These are phyloP conservation scores for Xylaria sp. DNA, from an alignment of 2,329 filamentous ascomycete genomes.

Conservation along the genomic window DNA sequence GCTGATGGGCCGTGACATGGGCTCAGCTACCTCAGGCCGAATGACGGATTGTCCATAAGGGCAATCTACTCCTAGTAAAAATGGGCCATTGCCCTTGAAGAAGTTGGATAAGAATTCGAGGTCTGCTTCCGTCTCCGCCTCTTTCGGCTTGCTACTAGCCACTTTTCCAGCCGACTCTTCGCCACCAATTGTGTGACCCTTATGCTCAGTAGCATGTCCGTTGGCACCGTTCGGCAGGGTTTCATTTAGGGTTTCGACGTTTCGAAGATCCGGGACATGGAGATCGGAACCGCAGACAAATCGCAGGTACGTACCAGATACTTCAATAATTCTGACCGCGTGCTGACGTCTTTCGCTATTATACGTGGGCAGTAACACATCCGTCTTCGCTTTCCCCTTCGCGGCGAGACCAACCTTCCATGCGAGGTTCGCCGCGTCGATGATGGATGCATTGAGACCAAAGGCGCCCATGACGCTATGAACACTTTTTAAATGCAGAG, in stretches of 20 bases:
- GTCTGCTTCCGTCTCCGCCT: conserved; percentile 23
- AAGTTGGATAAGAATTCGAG: conserved; percentile 43
- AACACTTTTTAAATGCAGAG: conserved; percentile 29
- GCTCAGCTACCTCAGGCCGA: background rate
- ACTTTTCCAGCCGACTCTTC: background rate
- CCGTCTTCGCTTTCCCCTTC: conserved; percentile 39
- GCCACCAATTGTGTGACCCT: background rate
- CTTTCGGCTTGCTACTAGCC: background rate
- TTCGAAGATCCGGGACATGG: conserved; percentile 23
- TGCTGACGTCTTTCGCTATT: conserved; percentile 46
- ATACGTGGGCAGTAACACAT: conserved; percentile 47
- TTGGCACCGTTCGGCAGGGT: background rate
- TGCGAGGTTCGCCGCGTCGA: conserved; percentile 50
- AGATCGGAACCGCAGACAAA: conserved; percentile 45
- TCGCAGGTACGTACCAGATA: conserved; percentile 38
- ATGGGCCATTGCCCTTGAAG: conserved; percentile 44
- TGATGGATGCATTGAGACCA: conserved; percentile 52
- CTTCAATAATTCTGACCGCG: conserved; percentile 36
- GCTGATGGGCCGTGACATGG: conserved; percentile 19
- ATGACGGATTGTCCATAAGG: conserved; percentile 38
- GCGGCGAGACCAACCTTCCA: conserved; percentile 51
- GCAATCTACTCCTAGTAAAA: conserved; percentile 47
- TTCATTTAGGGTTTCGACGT: conserved; percentile 16
- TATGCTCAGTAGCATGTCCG: background rate
- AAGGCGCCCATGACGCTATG: conserved; percentile 52